Conservation (phyloP, 2,329 filamentous ascomycete genomes). For the Calonectria montana region DNA sequence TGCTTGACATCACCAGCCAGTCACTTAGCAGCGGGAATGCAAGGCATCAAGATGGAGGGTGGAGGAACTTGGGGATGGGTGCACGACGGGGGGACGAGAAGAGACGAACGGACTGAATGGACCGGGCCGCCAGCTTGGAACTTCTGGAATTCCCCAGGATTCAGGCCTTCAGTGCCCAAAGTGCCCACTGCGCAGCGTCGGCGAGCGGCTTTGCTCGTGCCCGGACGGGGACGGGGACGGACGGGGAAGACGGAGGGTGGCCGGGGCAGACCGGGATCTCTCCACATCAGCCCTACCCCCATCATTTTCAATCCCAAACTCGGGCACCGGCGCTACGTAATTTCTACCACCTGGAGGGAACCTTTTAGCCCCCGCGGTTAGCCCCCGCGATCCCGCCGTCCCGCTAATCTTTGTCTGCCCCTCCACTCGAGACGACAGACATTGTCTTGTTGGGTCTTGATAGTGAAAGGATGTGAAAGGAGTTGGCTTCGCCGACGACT, state of each 20-base stretch:
- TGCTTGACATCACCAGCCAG: conserved; percentile 14
- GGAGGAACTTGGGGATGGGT: conserved; percentile 18
- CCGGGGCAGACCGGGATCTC: conserved; percentile 20
- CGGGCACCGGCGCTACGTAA: conserved; percentile 18
- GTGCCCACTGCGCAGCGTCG: conserved; percentile 10
- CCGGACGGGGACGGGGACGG: conserved; percentile 17
- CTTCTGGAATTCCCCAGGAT: conserved; percentile 14
- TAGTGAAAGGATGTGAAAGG: not conserved
- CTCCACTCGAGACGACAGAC: conserved; percentile 4
- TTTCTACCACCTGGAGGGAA: conserved; percentile 18
- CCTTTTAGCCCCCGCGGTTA: conserved; percentile 24
- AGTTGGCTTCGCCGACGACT: not conserved
- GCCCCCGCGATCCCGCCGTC: conserved; percentile 20
- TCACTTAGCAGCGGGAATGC: conserved; percentile 21
- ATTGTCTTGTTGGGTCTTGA: not conserved
- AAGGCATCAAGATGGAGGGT: conserved; percentile 13
- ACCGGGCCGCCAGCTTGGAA: conserved; percentile 3
- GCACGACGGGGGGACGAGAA: conserved; percentile 1
- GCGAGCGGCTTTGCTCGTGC: conserved; percentile 16
- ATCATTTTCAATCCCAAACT: conserved; percentile 13
- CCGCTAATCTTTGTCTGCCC: conserved; percentile 14
- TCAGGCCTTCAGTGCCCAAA: conserved; percentile 8
- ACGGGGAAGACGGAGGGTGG: not conserved
- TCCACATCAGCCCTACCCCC: conserved; percentile 30
- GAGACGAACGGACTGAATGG: not conserved